Evolutionary conservation across 352 stramenopile genomes (phyloP).

Genomic region (Phytophthora colocasiae): DNA sequence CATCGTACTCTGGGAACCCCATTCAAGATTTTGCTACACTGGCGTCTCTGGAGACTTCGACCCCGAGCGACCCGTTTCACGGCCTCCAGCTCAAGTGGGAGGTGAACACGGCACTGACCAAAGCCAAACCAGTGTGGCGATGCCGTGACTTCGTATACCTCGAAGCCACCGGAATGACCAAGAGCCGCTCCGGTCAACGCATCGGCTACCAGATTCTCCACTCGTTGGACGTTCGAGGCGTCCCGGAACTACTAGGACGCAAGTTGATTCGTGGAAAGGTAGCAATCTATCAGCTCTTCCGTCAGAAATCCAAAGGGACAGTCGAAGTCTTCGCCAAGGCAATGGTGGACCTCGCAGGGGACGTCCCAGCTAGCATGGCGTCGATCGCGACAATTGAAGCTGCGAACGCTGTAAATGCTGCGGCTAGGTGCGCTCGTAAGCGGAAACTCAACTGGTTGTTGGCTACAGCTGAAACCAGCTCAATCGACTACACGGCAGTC

Average conservation of each 20-base stretch:
- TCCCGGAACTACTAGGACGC: constrained; percentile 37
- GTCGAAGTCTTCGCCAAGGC: constrained; percentile 47
- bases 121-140: constrained; percentile 35
- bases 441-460: constrained; percentile 46
- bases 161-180: constrained; percentile 46
- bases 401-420: constrained; percentile 17
- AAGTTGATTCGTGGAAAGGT: constrained; percentile 41
- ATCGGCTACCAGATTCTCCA: constrained; percentile 60
- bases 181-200: constrained; percentile 25
- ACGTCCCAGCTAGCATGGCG: constrained; percentile 22
- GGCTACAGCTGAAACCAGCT: constrained; percentile 19
- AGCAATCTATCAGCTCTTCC: constrained; percentile 41
- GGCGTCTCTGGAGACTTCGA: constrained; percentile 23
- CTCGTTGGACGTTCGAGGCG: constrained; percentile 49
- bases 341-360: constrained; percentile 29
- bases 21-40: constrained; percentile 40
- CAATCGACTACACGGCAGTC: constrained; percentile 1
- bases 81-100: constrained; percentile 41
- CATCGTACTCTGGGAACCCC: constrained; percentile 35
- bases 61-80: constrained; percentile 34
- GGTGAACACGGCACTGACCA: constrained; percentile 27
- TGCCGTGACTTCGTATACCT: constrained; percentile 59
- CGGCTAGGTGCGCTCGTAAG: constrained; percentile 31
- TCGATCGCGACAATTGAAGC: constrained; percentile 27
- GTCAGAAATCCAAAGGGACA: constrained; percentile 36